Base-by-base conservation (phyloP, 805 yeast genomes). In the Suhomyces prunicola region DNA sequence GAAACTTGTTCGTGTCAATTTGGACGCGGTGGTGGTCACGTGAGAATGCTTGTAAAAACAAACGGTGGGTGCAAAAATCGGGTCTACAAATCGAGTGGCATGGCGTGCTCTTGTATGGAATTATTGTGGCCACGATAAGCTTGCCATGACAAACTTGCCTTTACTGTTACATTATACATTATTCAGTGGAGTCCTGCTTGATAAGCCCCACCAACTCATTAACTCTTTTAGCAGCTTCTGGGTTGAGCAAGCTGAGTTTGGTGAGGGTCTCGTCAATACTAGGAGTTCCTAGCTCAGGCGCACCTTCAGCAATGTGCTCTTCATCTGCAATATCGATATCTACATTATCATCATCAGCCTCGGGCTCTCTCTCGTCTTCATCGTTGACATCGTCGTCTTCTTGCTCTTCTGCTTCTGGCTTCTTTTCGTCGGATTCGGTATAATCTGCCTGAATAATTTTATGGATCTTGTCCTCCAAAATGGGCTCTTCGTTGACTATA, bases 401-500 rank as follows among this genome's bases (percentile, higher is more conserved):
- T 57, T 67, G 76, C 19, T 52, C 56, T 35, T 52, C 64, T 5
- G 52, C 59, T 2, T 47, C 55, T 9, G 54, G 57, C 17, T 57
- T 61, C 35, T 62, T 64, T 23, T 57, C 59, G 9, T 50, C 68
- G 50, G 63, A 67, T 40, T 55, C 63, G 40, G 64, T 65, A 59
- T 66, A 71, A 49, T 74, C 73, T 7, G 74, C 66, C n/a, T 59
- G 67, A 31, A 73, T 61, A 55, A 87, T 76, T 52, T 77, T 77
- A 10, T 72, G 69, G 52, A 76, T 68, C 62, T 72, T 74, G 45
- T 58, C 68, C 47, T 64, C 61, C 57, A 80, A 78, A 54, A 84
- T 59, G 35, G 76, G 65, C 62, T 74, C 73, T 57, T 82, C 78
- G 69, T 68, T 80, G 68, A 80, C 82, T 46, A 88, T 68, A 55